These are phyloP conservation scores for Coprinopsis marcescibilis DNA, from an alignment of 768 basidiomycete species.

Conservation along the genomic window DNA sequence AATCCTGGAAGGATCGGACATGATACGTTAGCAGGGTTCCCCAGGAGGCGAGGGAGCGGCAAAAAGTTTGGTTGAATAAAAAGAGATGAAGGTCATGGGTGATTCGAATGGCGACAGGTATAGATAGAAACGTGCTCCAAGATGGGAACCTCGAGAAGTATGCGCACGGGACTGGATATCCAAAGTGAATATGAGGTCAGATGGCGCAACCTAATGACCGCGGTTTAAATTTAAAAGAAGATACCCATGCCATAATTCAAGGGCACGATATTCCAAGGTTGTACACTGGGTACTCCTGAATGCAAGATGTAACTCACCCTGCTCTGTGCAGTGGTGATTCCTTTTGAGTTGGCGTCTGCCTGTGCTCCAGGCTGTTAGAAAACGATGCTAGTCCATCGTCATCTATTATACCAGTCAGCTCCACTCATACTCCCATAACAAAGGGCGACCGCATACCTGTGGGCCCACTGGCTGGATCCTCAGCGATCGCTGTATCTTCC, in stretches of 20 bases:
- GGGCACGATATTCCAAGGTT: slow-evolving; percentile 3
- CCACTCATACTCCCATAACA: too few relatives aligned
- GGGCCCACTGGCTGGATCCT: too few relatives aligned
- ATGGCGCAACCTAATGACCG: slow-evolving; percentile 19
- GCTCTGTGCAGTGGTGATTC: slow-evolving; percentile 45
- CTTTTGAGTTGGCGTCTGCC: slow-evolving; percentile 17
- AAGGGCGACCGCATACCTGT: too few relatives aligned
- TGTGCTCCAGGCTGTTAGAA: slow-evolving; percentile 8
- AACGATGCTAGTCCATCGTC: not conserved
- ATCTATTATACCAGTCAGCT: not conserved
- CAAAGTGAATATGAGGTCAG: slow-evolving; percentile 20
- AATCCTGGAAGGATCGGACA: slow-evolving; percentile 32
- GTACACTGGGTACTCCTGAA: too few relatives aligned
- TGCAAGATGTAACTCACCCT: slow-evolving; percentile 40
- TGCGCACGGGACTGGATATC: not conserved
- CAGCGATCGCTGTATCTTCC: too few relatives aligned
- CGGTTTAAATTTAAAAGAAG: not conserved
- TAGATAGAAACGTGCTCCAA: not conserved
- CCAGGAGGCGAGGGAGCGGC: slow-evolving; percentile 8
- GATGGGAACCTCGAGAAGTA: slow-evolving; percentile 7
- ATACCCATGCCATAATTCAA: not conserved
- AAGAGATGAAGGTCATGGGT: slow-evolving; percentile 11
- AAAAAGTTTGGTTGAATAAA: slow-evolving; percentile 11
- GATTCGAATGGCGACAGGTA: slow-evolving; percentile 15
- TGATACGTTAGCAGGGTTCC: slow-evolving; percentile 7